Evolutionary conservation across 306 rosid genomes (phyloP).

Genomic region (Lathyrus aphaca): DNA sequence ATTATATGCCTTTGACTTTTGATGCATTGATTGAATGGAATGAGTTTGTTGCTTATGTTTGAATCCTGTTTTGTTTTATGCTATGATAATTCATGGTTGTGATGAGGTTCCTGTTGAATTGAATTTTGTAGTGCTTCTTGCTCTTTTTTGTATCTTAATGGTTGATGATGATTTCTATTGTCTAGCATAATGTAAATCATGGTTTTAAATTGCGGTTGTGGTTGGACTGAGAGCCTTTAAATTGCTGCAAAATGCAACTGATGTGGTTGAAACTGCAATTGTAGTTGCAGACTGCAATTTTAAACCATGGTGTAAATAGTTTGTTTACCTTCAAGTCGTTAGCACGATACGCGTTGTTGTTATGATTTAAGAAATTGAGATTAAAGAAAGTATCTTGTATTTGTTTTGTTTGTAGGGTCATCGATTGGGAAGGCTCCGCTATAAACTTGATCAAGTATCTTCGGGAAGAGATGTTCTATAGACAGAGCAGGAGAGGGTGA

Average conservation of each 20-base stretch:
- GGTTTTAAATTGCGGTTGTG: too few relatives aligned
- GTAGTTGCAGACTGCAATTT: too few relatives aligned
- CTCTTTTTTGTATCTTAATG: conserved; percentile 6
- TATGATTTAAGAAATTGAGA: conserved; percentile 7
- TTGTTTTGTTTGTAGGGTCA: conserved; percentile 44
- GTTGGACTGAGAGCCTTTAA: too few relatives aligned
- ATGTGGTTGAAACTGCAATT: too few relatives aligned
- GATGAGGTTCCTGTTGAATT: conserved; percentile 9
- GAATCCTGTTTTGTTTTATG: conserved; percentile 9
- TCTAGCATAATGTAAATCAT: not conserved
- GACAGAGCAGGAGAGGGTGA: conserved; percentile 32
- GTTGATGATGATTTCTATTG: not conserved
- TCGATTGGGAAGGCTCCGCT: conserved; percentile 43
- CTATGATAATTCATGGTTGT: not conserved
- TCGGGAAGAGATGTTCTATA: conserved; percentile 55
- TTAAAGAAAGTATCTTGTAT: conserved; percentile 1
- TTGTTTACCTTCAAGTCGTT: too few relatives aligned
- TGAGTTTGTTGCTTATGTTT: not conserved
- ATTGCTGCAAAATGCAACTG: too few relatives aligned
- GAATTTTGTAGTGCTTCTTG: not conserved
- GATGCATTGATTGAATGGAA: not conserved
- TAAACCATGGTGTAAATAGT: too few relatives aligned
- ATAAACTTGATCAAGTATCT: conserved; percentile 36
- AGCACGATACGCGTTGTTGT: not conserved
- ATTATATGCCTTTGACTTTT: conserved; percentile 28